Conservation (phyloP, 2,329 filamentous ascomycete species). For the Sporothrix variecibatus region DNA sequence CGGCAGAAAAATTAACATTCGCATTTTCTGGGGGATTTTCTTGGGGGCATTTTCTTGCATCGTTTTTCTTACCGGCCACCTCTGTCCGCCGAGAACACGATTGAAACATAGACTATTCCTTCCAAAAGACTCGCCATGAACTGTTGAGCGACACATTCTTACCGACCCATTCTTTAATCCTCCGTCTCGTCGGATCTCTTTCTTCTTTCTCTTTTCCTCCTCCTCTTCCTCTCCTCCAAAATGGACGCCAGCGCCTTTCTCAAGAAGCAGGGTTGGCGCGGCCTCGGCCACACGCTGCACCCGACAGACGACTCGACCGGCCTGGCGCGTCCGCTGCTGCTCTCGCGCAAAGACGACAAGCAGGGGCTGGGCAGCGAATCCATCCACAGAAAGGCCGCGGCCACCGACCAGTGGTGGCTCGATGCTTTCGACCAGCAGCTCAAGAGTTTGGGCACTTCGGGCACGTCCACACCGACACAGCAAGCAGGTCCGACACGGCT, state of each 20-base stretch:
- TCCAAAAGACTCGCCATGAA: neutral
- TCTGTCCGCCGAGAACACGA: neutral
- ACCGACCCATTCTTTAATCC: neutral
- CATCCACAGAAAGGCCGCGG: conserved; percentile 60
- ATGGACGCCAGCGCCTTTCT: conserved; percentile 89
- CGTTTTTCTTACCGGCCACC: neutral
- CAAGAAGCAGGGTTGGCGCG: conserved; percentile 85
- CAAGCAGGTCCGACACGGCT: conserved; percentile 48
- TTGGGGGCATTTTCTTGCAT: conserved; percentile 2
- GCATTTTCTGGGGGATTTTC: neutral
- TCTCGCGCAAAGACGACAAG: conserved; percentile 79
- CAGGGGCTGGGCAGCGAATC: conserved; percentile 78
- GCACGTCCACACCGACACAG: conserved; percentile 37
- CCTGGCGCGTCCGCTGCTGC: conserved; percentile 78
- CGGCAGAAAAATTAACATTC: conserved; percentile 24
- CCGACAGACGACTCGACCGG: conserved; percentile 70
- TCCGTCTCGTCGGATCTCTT: neutral
- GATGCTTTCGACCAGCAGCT: conserved; percentile 90
- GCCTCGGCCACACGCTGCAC: conserved; percentile 84
- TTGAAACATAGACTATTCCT: neutral
- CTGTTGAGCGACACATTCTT: neutral
- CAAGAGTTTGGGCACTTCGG: conserved; percentile 71
- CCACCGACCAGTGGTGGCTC: conserved; percentile 93
- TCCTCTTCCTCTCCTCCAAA: neutral
- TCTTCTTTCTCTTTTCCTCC: neutral